Percentiles rank a stretch among this genome's conserved stretches.
Evolutionary conservation across 306 rosid genomes (phyloP).

Genomic region (Sophora flavescens): DNA sequence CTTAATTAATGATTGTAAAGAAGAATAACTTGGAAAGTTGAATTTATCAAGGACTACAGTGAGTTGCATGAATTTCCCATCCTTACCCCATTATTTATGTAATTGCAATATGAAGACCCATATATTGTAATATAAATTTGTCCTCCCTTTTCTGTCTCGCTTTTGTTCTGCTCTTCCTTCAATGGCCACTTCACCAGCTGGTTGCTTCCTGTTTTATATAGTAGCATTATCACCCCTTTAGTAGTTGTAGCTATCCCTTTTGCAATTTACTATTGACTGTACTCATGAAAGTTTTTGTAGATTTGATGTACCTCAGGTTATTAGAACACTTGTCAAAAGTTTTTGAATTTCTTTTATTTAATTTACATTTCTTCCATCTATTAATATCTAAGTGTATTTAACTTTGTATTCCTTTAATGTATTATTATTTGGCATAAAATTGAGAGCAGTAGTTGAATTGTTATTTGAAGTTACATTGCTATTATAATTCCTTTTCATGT

Average conservation of each 20-base stretch:
- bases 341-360: conserved; percentile 7
- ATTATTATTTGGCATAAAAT: conserved; percentile 14
- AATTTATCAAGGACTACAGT: background rate
- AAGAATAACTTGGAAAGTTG: background rate
- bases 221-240: conserved; percentile 5
- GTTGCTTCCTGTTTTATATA: conserved; percentile 8
- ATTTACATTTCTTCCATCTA: background rate
- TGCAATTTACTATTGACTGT: background rate
- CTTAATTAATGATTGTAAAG: background rate
- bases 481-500: conserved; percentile 1
- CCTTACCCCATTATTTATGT: background rate
- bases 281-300: background rate
- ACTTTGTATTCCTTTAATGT: conserved; percentile 19
- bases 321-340: background rate
- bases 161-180: background rate
- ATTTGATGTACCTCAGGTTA: conserved; percentile 24
- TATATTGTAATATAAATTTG: background rate
- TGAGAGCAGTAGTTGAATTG: conserved; percentile 25
- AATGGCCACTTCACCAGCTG: conserved; percentile 9
- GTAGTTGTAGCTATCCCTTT: conserved; percentile 19
- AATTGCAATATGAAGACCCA: background rate
- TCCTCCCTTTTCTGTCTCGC: background rate
- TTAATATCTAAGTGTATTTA: background rate
- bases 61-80: background rate
- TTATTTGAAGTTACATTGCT: conserved; percentile 16